Base-by-base conservation (phyloP, 495 filamentous ascomycete species). In the Achaetomiella virescens region DNA sequence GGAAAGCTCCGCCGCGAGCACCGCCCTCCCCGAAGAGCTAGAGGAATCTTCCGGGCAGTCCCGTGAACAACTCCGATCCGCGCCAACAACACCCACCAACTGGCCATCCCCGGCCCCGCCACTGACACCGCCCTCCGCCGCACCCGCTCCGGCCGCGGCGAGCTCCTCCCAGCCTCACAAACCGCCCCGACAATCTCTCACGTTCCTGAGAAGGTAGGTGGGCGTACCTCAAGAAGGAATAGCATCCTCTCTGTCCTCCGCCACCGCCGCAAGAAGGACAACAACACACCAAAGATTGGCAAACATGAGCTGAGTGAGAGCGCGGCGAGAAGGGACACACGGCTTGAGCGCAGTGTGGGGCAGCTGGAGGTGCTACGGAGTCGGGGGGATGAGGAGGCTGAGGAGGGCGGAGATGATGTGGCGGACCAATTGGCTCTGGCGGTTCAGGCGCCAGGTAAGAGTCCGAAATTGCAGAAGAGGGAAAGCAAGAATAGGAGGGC, bases 241-340 rank as follows among this genome's bases (percentile, higher is more conserved):
- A 78, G 73, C 43, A 47, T 81, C 37, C 69, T 78, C 66, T 66
- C 70, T 0, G 75, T 74, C 4, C 65, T 82, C 14, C 70, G 70
- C 42, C 52, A 4, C 40, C 52, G 22, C 24, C 71, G 75, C 50
- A 79, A 76, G 61, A 79, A 75, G 46, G 64, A 70, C 29, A 17
- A 15, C 25, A 35, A 67, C 68, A 15, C 59, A 11, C 20, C 31
- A 22, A 70, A 66, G 47, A 75, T 81, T 29, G 64, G 70, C 29
- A 74, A 75, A 17, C 60, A 69, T 0, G 74, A 71, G n/a, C 48
- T 69, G 7, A 57, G 49, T 3, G 79, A 82, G 41, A 78, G 74
- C 48, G 71, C 76, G 12, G 77, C 78, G 12, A 66, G 77, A 11
- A 67, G 74, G 3, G 79, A 81, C 50, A 81, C 78, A 4, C 72